Evolutionary conservation across 129 eudicot genomes (phyloP).

Genomic region (Flaveria linearis): DNA sequence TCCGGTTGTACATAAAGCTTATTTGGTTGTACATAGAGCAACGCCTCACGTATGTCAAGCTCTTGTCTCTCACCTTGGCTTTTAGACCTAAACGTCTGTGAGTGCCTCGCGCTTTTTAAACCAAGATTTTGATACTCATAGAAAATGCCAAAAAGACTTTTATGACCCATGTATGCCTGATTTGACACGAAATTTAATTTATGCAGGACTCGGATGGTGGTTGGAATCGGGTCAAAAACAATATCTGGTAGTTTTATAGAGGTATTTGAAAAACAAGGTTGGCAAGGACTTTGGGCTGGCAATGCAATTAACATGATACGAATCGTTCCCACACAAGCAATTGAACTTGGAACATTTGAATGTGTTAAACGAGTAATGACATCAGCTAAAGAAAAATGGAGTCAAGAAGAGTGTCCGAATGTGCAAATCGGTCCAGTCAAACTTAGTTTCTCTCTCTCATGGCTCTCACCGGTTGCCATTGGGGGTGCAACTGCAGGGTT

Average conservation of each 20-base stretch:
- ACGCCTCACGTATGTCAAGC: too few species aligned
- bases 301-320: conserved; percentile 94
- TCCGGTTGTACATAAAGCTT: too few species aligned
- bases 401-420: conserved; percentile 49
- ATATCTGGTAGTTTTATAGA: conserved; percentile 75
- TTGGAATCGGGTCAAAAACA: conserved; percentile 84
- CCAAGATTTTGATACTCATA: background rate
- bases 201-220: conserved; percentile 96
- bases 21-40: too few species aligned
- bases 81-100: too few species aligned
- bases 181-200: background rate
- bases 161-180: background rate
- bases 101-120: too few species aligned
- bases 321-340: conserved; percentile 93
- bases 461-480: conserved; percentile 92
- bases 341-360: conserved; percentile 94
- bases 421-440: conserved; percentile 67
- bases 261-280: conserved; percentile 83
- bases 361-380: conserved; percentile 84
- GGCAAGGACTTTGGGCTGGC: conserved; percentile 99
- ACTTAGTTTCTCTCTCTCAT: conserved; percentile 61
- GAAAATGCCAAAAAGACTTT: background rate
- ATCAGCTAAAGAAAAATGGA: conserved; percentile 72
- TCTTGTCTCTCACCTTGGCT: too few species aligned
- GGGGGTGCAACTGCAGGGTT: conserved; percentile 96